Evolutionary conservation across 148 eudicot genomes (phyloP), one percentile per base, ranked within the genome.

Genomic region (Beta vulgaris): DNA sequence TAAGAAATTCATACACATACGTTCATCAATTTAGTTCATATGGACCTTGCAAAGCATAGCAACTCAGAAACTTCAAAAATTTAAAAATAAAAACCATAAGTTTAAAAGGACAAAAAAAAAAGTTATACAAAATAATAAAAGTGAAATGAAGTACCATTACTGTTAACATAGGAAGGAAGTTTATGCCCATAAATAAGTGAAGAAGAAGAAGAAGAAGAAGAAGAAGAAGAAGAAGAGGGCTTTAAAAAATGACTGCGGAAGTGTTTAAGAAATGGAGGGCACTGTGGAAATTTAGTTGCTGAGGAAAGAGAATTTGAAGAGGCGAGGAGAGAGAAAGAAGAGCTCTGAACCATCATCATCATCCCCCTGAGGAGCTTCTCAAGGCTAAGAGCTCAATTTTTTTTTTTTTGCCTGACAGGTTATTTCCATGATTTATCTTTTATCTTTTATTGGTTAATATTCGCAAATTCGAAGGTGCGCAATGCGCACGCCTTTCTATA

Each of bases 121-220:
- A n/a, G n/a, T n/a, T n/a, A 71, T 7, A 10, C 11, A 68, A 62
- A 36, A 53, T 1, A 57, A 13, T 7, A 44, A 15, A 0, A 0
- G 37, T 9, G 14, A 25, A 40, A 6, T 37, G 53, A 67, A 70
- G 65, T 85, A 89, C 90, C 88, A 82, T 83, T 39, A 73, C 73
- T 64, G 23, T 51, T 39, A 67, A 39, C 78, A 37, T 75, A 12
- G 44, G 74, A 68, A 76, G 82, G 39, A 73, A 74, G 40, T 69
- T 29, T 73, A 37, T 40, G 60, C 19, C 18, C 76, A 74, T 59
- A 69, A 75, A 34, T 77, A 39, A 66, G 3, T 74, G 77, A 44
- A 73, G 76, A 60, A 7, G 57, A 60, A 15, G 26, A 23, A 46
- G 71, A 28, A 4, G 43, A 9, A 73, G 43, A 28, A 39, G 57